Evolutionary conservation across 2,329 filamentous ascomycete species (phyloP), one percentile per base, ranked within the genome.

Genomic region (Alternaria solani): DNA sequence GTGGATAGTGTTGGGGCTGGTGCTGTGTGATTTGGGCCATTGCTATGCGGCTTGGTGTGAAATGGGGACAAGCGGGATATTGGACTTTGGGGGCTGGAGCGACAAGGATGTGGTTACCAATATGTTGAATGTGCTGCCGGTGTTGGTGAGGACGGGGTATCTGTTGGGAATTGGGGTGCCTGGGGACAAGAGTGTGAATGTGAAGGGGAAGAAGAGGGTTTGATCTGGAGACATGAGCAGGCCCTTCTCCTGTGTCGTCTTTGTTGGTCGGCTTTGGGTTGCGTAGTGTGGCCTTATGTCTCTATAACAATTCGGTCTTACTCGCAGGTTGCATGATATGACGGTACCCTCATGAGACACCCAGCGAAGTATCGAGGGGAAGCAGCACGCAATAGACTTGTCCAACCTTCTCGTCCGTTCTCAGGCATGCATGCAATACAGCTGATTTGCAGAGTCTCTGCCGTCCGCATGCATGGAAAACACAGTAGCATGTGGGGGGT

Each of bases 11-110:
- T 78, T 89, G 28, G 88, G 86, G 32, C 80, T 94, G 54, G 81
- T 93, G 36, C 73, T 93, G n/a, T 91, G 89, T 30, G 91, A 94
- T 77, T 75, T 91, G 32, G 90, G 90, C 2, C 91, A 94, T 76
- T 78, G 93, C 46, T 91, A 75, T 65, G 79, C 76, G 5, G 70
- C 70, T 5, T 79, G 70, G 68, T 61, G 65, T 56, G 68, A 73
- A 28, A 69, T 80, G 65, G 77, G 74, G 4, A 64, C 71, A 5
- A 64, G 62, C 25, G 63, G 63, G 12, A 67, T 75, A 28, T 43
- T 71, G 11, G 64, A 66, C 30, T 64, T 75, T 6, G 25, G 57
- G 54, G 41, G 49, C 2, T 82, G 79, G 81, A 72, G 71, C 20
- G 48, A 59, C 18, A 74, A 78, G 63, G 80, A 82, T 59, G 77